Evolutionary conservation across 208 protist species (phyloP).

Genomic region (Wallacemonas rigidus): DNA sequence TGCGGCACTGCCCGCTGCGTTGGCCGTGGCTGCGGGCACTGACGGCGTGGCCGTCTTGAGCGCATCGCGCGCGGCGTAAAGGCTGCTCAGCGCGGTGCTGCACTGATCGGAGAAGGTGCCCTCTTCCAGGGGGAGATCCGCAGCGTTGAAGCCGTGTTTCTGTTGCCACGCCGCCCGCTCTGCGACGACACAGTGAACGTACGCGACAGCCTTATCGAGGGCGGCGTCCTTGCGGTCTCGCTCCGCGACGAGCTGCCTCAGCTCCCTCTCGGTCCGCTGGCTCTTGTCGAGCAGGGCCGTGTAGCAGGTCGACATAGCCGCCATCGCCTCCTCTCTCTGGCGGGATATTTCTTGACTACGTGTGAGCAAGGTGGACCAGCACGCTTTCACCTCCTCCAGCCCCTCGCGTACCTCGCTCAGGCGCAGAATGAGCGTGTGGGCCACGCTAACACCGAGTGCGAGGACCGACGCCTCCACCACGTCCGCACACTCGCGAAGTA

Average conservation of each 20-base stretch:
- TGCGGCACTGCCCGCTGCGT: not conserved
- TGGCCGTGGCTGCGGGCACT: not conserved
- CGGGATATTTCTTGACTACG: conserved; percentile 40
- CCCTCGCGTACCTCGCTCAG: conserved; percentile 48
- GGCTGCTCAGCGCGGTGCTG: conserved; percentile 30
- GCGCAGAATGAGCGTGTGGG: conserved; percentile 52
- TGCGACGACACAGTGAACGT: conserved; percentile 69
- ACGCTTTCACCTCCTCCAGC: conserved; percentile 36
- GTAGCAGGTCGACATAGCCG: conserved; percentile 42
- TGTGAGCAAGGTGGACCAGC: conserved; percentile 36
- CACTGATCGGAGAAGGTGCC: conserved; percentile 42
- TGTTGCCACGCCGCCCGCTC: conserved; percentile 76
- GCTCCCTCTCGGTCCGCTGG: conserved; percentile 52
- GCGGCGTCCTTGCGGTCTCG: conserved; percentile 57
- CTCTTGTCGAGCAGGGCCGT: conserved; percentile 53
- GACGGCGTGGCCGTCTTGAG: conserved; percentile 8
- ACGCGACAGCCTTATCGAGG: conserved; percentile 60
- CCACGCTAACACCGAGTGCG: conserved; percentile 61
- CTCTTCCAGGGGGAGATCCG: conserved; percentile 56
- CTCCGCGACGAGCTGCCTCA: conserved; percentile 48
- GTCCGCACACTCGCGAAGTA: conserved; percentile 56
- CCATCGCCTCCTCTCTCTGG: conserved; percentile 52
- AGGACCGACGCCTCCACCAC: conserved; percentile 75
- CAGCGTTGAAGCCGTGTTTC: conserved; percentile 52
- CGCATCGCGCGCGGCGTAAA: conserved; percentile 27